Percentiles rank a stretch among this genome's conserved stretches.
These are phyloP conservation scores for Aspergillus sp. DNA, from an alignment of 2,329 filamentous ascomycete species.

Conservation along the genomic window DNA sequence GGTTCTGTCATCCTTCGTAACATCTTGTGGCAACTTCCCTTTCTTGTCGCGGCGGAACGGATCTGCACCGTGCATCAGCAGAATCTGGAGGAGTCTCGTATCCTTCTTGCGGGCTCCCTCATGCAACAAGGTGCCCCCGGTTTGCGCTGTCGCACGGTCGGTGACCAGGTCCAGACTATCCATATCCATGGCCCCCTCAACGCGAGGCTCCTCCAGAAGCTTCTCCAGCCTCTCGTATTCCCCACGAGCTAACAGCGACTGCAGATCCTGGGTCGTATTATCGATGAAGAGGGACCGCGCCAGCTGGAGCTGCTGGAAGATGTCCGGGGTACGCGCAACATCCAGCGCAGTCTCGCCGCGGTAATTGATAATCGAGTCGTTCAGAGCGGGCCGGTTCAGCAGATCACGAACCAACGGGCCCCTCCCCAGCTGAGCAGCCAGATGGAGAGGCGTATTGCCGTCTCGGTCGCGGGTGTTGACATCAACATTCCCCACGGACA, in stretches of 20 bases:
- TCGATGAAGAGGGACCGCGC: conserved; percentile 85
- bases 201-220: conserved; percentile 71
- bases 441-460: conserved; percentile 84
- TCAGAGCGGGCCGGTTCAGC: conserved; percentile 72
- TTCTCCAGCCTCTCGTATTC: conserved; percentile 72
- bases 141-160: conserved; percentile 64
- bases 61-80: conserved; percentile 89
- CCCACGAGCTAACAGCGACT: conserved; percentile 61
- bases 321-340: conserved; percentile 81
- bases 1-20: conserved; percentile 89
- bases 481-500: conserved; percentile 69
- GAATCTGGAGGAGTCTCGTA: conserved; percentile 74
- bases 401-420: conserved; percentile 72
- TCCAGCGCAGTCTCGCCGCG: conserved; percentile 80
- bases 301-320: conserved; percentile 90
- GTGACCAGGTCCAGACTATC: conserved; percentile 84
- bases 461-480: conserved; percentile 86
- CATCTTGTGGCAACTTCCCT: conserved; percentile 89
- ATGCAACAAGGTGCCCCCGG: conserved; percentile 86
- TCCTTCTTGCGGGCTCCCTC: conserved; percentile 87
- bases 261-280: conserved; percentile 71
- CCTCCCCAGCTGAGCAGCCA: conserved; percentile 76
- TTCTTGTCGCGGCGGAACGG: conserved; percentile 91
- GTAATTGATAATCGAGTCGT: conserved; percentile 78
- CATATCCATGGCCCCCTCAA: conserved; percentile 81